Conservation (phyloP, 345 rosid species). For the Pistacia integerrima region DNA sequence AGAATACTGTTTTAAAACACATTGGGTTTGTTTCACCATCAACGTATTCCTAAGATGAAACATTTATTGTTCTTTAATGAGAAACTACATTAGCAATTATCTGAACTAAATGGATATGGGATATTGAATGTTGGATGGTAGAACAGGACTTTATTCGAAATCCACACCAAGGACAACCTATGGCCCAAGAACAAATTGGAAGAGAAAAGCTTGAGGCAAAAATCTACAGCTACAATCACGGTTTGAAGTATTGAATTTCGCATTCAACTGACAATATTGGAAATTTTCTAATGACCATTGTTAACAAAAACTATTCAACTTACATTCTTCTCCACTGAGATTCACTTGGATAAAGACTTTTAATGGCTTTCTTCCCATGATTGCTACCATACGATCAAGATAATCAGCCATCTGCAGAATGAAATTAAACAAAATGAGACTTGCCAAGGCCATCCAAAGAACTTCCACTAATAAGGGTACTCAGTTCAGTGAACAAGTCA, state of each 20-base stretch:
- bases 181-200: too few species aligned
- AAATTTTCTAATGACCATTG: too few species aligned
- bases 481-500: neutral
- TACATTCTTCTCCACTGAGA: conserved; percentile 97
- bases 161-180: neutral
- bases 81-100: too few species aligned
- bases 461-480: neutral
- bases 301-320: conserved; percentile 24
- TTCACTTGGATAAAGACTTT: conserved; percentile 91
- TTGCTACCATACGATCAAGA: conserved; percentile 70
- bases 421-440: conserved; percentile 1
- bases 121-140: too few species aligned
- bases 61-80: too few species aligned
- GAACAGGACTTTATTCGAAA: neutral
- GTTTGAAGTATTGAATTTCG: neutral
- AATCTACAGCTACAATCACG: neutral
- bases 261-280: too few species aligned
- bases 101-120: too few species aligned
- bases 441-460: conserved; percentile 3
- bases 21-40: too few species aligned
- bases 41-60: neutral
- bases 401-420: conserved; percentile 78
- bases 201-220: neutral
- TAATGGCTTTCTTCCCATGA: conserved; percentile 74
- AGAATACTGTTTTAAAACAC: too few species aligned